Base-by-base conservation (phyloP, 208 protist genomes). In the Acanthamoeba sp. region DNA sequence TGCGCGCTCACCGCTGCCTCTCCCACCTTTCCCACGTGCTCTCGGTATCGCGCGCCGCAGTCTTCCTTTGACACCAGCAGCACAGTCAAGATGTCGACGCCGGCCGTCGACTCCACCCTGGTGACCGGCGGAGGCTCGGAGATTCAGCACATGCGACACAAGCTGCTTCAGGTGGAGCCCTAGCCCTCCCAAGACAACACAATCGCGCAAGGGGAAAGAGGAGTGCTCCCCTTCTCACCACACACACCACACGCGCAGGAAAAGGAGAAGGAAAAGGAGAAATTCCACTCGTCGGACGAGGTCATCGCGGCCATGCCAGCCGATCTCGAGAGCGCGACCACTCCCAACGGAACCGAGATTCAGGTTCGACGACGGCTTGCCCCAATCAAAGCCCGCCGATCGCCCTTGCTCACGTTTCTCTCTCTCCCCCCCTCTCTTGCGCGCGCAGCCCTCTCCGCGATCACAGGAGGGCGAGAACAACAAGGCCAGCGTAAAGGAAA, bases 71-170 rank as follows among this genome's bases (percentile, higher is more conserved):
- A 87, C 34, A 87, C 85, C 24, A 50, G n/a, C n/a, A 71, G 85
- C 57, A 91, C 57, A 1, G 42, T 64, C 38, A 64, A 71, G n/a
- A 64, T 73, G 57, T 34, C 36, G 16, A n/a, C 38, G 32, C 50
- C 50, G 2, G 22, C 24, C 32, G 50, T 73, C 24, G 85, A 91
- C 34, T 45, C 48, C 18, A 71, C 57, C 14, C 42, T 91, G 85
- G 85, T 91, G n/a, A 73, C 85, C 59, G 85, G 85, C 57, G 85
- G 85, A 34, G 85, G 85, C 22, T 73, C 85, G 2, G 85, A 91
- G 9, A 91, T 91, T 50, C 57, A 73, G 50, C 85, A 91, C 57
- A 91, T 91, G 85, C 78, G 78, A 59, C 78, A 59, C 78, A 87
- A 87, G 34, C n/a, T 87, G n/a, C 40, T 87, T 27, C 78, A 84